Evolutionary conservation across 305 asterid genomes (phyloP).

Genomic region (Stenogyne calaminthoides): DNA sequence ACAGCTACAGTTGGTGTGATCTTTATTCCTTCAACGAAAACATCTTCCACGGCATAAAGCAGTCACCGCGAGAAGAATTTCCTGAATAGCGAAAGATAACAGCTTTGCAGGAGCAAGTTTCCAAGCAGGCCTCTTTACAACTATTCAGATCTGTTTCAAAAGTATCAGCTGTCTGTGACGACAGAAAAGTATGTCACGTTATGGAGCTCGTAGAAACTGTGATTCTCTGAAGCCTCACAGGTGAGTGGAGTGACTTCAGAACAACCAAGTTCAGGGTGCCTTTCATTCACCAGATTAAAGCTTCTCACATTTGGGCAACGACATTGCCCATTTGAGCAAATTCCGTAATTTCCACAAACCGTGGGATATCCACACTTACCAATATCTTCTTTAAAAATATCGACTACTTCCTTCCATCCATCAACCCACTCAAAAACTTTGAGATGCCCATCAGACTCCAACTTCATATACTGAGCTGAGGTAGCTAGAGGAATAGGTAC

Average conservation of each 20-base stretch:
- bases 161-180: not conserved
- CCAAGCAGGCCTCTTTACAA: slow-evolving; percentile 41
- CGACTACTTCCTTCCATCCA: slow-evolving; percentile 27
- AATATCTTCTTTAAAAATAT: not conserved
- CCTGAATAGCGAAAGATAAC: slow-evolving; percentile 32
- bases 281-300: slow-evolving; percentile 28
- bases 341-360: slow-evolving; percentile 46
- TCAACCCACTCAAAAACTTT: slow-evolving; percentile 38
- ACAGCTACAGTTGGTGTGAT: too few relatives aligned
- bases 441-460: slow-evolving; percentile 46
- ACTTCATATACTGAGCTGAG: slow-evolving; percentile 43
- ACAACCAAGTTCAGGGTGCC: slow-evolving; percentile 45
- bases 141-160: not conserved
- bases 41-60: not conserved
- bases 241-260: too few relatives aligned
- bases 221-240: too few relatives aligned
- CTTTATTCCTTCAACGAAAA: too few relatives aligned
- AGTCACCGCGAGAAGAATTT: not conserved
- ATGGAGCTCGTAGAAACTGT: slow-evolving; percentile 34
- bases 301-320: slow-evolving; percentile 34
- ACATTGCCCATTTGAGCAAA: slow-evolving; percentile 47
- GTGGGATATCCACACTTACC: slow-evolving; percentile 41
- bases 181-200: slow-evolving; percentile 38
- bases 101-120: slow-evolving; percentile 46
- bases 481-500: not conserved